Percentiles rank a stretch among this genome's conserved stretches.
These are phyloP conservation scores for Artemisia tridentata DNA, from an alignment of 129 eudicot genomes.

Conservation along the genomic window DNA sequence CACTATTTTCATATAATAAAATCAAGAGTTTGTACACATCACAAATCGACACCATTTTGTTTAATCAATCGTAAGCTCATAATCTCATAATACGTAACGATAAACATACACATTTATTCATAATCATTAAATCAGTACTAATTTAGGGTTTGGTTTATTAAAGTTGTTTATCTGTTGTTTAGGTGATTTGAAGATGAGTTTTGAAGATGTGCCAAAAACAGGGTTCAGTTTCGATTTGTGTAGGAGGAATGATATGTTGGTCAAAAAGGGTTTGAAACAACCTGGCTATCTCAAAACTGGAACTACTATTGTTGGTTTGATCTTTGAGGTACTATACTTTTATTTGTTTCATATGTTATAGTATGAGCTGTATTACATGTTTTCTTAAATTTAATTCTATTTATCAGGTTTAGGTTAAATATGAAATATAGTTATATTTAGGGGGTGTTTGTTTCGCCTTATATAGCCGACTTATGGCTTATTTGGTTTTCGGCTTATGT, in stretches of 20 bases:
- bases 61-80: slow-evolving; percentile 8
- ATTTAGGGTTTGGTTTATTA: not conserved
- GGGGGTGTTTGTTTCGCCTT: too few species aligned
- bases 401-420: not conserved
- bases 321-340: slow-evolving; percentile 62
- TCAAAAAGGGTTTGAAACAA: slow-evolving; percentile 57
- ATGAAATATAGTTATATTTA: too few species aligned
- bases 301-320: slow-evolving; percentile 82
- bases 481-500: too few species aligned
- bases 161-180: not conserved
- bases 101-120: not conserved
- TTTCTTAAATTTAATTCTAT: slow-evolving; percentile 3
- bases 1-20: slow-evolving; percentile 15
- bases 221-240: slow-evolving; percentile 84
- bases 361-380: too few species aligned
- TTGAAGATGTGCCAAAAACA: slow-evolving; percentile 51
- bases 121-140: not conserved
- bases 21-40: slow-evolving; percentile 12
- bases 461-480: too few species aligned
- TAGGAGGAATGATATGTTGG: slow-evolving; percentile 76
- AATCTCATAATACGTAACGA: not conserved
- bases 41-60: slow-evolving; percentile 13
- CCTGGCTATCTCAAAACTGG: slow-evolving; percentile 84
- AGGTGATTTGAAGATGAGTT: slow-evolving; percentile 42
- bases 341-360: too few species aligned